Percentiles rank a stretch among this genome's conserved stretches.
Evolutionary conservation across 108 stramenopile species (phyloP).

Genomic region (Nitzschia palea): DNA sequence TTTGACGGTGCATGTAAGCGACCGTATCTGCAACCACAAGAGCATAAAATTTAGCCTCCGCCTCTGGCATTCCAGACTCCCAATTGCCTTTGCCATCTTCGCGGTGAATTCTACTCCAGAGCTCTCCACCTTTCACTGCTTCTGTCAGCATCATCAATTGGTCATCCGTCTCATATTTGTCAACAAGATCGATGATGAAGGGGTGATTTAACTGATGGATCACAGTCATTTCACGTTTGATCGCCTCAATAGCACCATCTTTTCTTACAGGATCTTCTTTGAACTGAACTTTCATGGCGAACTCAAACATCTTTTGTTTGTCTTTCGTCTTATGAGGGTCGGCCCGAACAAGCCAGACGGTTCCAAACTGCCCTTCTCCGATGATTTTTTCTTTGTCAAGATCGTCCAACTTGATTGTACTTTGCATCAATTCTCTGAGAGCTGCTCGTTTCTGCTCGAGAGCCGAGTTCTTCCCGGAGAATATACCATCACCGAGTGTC

Average conservation of each 20-base stretch:
- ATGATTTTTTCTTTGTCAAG: conserved; percentile 66
- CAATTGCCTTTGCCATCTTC: conserved; percentile 31
- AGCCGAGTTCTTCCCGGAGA: not conserved
- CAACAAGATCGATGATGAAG: conserved; percentile 51
- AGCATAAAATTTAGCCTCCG: conserved; percentile 29
- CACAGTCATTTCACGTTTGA: conserved; percentile 51
- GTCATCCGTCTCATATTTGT: conserved; percentile 45
- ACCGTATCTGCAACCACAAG: conserved; percentile 37
- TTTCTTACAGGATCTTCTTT: not conserved
- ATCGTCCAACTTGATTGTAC: conserved; percentile 43
- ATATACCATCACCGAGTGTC: not conserved
- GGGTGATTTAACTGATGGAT: conserved; percentile 57
- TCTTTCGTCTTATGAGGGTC: conserved; percentile 5
- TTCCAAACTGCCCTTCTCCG: conserved; percentile 84
- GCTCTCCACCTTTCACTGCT: conserved; percentile 59
- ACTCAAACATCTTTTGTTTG: conserved; percentile 20
- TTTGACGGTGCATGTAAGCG: conserved; percentile 56
- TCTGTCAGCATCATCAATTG: conserved; percentile 58
- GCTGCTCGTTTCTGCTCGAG: not conserved
- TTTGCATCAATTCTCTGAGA: not conserved
- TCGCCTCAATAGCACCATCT: conserved; percentile 63
- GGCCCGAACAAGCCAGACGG: conserved; percentile 70
- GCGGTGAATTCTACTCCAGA: conserved; percentile 54
- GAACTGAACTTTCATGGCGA: conserved; percentile 84
- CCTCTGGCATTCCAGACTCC: conserved; percentile 34